These are phyloP conservation scores for Exophiala spinifera DNA, from an alignment of 2,329 filamentous ascomycete genomes.

Conservation along the genomic window DNA sequence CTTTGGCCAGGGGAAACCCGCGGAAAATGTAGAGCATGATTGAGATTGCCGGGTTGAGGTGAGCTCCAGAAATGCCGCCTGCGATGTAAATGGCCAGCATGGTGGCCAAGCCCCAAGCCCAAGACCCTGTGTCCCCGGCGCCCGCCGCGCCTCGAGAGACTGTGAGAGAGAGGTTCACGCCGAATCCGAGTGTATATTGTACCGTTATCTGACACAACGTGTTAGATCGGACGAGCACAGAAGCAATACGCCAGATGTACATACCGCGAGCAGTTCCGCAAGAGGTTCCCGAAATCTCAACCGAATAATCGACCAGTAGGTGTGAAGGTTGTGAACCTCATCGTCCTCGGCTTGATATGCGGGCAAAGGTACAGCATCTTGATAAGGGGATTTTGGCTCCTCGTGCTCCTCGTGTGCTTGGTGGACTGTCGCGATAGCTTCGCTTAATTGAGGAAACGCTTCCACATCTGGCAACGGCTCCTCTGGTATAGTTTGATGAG, in stretches of 20 bases:
- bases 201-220: slow-evolving; percentile 22
- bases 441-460: slow-evolving; percentile 5
- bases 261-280: slow-evolving; percentile 52
- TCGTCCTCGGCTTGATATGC: slow-evolving; percentile 44
- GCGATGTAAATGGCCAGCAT: slow-evolving; percentile 52
- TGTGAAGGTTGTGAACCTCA: slow-evolving; percentile 50
- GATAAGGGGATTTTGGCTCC: slow-evolving; percentile 35
- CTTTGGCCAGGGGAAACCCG: slow-evolving; percentile 52
- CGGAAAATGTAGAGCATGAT: slow-evolving; percentile 49
- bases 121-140: slow-evolving; percentile 45
- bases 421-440: slow-evolving; percentile 16
- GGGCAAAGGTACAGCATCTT: slow-evolving; percentile 46
- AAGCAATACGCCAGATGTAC: background rate
- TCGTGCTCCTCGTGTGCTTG: slow-evolving; percentile 8
- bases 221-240: too few species aligned
- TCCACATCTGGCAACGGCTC: slow-evolving; percentile 13
- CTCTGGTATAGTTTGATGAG: background rate
- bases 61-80: slow-evolving; percentile 48
- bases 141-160: slow-evolving; percentile 33
- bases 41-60: slow-evolving; percentile 46
- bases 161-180: slow-evolving; percentile 48
- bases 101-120: slow-evolving; percentile 54
- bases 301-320: slow-evolving; percentile 50
- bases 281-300: slow-evolving; percentile 53
- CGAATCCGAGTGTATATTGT: slow-evolving; percentile 48